These are phyloP conservation scores for Beverwykella pulmonaria DNA, from an alignment of 495 filamentous ascomycete species.

Conservation along the genomic window DNA sequence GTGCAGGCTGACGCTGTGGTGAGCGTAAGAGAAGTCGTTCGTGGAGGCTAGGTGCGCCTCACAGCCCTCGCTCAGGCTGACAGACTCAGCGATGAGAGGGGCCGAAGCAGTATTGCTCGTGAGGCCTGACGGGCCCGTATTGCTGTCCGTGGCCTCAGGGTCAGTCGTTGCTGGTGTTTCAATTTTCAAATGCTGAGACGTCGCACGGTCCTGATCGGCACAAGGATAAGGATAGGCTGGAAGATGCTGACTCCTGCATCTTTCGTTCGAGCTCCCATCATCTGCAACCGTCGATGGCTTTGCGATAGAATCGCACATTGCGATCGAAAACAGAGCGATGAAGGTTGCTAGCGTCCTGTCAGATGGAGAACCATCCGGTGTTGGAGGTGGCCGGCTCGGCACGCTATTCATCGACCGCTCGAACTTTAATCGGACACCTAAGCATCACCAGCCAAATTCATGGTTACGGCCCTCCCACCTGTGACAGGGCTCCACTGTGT, in stretches of 20 bases:
- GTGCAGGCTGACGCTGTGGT: neutral
- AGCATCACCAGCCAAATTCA: neutral
- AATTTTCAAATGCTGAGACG: neutral
- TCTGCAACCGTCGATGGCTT: neutral
- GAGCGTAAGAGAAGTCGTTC: neutral
- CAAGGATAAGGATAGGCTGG: neutral
- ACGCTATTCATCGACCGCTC: too few species aligned
- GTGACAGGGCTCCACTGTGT: constrained; percentile 8
- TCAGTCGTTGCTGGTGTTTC: neutral
- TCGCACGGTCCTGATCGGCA: neutral
- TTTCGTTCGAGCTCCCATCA: neutral
- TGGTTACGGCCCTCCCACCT: neutral
- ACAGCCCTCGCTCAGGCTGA: neutral
- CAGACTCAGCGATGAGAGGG: neutral
- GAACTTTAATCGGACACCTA: too few species aligned
- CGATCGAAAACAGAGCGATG: neutral
- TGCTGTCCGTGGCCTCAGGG: neutral
- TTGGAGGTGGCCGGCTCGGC: too few species aligned
- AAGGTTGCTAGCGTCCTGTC: too few species aligned
- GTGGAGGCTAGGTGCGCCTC: neutral
- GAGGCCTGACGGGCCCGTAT: neutral
- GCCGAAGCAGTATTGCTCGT: neutral
- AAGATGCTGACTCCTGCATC: neutral
- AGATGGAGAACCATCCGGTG: too few species aligned
- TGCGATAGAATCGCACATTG: neutral